Evolutionary conservation across 305 asterid species (phyloP).

Genomic region (Fraxinus floribunda): DNA sequence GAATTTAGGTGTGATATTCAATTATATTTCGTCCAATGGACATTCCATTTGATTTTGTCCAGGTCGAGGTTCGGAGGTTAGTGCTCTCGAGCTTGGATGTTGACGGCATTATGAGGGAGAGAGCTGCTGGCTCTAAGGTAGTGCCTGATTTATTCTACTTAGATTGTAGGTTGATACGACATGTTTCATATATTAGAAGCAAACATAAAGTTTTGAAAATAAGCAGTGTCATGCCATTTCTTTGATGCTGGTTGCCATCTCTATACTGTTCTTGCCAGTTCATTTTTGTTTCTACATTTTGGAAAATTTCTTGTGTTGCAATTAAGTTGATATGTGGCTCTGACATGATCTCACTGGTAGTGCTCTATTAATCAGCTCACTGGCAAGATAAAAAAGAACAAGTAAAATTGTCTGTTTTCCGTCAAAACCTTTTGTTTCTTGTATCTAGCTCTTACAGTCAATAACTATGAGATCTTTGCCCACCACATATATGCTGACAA

Average conservation of each 20-base stretch:
- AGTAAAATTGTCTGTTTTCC: background rate
- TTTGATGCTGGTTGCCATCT: background rate
- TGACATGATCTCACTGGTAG: background rate
- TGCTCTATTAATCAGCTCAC: background rate
- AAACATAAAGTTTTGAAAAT: background rate
- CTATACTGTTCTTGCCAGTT: background rate
- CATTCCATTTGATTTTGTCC: conserved; percentile 21
- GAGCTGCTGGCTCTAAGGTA: conserved; percentile 68
- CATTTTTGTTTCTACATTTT: background rate
- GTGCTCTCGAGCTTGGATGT: conserved; percentile 63
- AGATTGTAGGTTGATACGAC: background rate
- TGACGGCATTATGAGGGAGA: conserved; percentile 48
- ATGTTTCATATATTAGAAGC: background rate
- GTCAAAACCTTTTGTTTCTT: background rate
- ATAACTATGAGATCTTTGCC: background rate
- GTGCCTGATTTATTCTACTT: background rate
- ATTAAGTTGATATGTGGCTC: background rate
- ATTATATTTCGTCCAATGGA: conserved; percentile 7
- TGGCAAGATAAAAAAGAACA: background rate
- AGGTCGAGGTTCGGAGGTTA: conserved; percentile 78
- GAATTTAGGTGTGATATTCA: background rate
- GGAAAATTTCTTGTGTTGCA: background rate
- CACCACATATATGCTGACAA: background rate
- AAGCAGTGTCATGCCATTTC: background rate
- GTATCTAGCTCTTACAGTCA: background rate